These are phyloP conservation scores for Fomitiporia mediterranea DNA, from an alignment of 1,284 basidiomycete genomes.

Conservation along the genomic window DNA sequence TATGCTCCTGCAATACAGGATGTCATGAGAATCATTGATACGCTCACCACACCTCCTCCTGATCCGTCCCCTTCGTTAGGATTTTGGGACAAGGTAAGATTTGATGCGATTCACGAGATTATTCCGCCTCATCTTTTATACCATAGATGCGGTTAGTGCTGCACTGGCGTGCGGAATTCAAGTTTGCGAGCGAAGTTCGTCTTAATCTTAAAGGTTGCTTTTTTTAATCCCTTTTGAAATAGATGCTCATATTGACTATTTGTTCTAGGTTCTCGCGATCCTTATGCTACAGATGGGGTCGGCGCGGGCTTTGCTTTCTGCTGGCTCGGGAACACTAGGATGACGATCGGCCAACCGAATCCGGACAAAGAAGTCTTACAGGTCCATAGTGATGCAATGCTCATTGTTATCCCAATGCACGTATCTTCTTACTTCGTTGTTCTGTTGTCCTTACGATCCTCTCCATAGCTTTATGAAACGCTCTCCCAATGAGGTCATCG, in stretches of 20 bases:
- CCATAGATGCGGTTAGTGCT: constrained; percentile 73
- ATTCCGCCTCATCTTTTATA: not conserved
- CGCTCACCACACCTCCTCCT: constrained; percentile 72
- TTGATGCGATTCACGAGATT: not conserved
- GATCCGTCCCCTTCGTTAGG: constrained; percentile 88
- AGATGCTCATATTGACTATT: constrained; percentile 9
- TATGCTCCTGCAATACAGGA: constrained; percentile 87
- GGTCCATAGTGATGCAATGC: constrained; percentile 75
- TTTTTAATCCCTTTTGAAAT: not conserved
- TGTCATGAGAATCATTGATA: constrained; percentile 80
- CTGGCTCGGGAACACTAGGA: constrained; percentile 75
- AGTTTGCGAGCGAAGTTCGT: constrained; percentile 74
- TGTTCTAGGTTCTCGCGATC: constrained; percentile 75
- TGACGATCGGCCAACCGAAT: constrained; percentile 75
- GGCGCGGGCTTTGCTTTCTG: constrained; percentile 90
- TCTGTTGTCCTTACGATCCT: constrained; percentile 21
- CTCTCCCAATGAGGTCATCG: not conserved
- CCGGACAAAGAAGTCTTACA: constrained; percentile 79
- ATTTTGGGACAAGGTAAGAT: constrained; percentile 86
- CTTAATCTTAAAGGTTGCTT: constrained; percentile 78
- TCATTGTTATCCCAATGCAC: constrained; percentile 82
- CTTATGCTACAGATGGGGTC: constrained; percentile 67
- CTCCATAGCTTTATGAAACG: constrained; percentile 5
- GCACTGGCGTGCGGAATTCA: constrained; percentile 77
- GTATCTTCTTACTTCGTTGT: constrained; percentile 23